Evolutionary conservation across 805 yeast species (phyloP).

Genomic region (Debaryomyces prosopidis): DNA sequence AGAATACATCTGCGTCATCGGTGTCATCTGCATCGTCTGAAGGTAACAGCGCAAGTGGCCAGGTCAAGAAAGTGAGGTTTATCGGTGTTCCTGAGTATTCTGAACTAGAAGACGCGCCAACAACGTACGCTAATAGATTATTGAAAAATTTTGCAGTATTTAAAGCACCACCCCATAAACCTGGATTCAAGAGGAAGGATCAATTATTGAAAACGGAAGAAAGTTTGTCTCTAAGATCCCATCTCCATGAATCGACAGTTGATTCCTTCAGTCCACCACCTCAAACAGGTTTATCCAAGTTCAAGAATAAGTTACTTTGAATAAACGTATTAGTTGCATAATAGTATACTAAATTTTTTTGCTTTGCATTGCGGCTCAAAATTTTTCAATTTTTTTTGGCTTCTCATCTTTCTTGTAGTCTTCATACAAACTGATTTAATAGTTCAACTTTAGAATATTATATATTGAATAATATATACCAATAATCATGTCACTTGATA

Average conservation of each 20-base stretch:
- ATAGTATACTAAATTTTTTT: background rate
- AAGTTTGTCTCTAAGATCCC: constrained; percentile 29
- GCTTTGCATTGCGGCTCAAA: constrained; percentile 4
- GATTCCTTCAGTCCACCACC: constrained; percentile 3
- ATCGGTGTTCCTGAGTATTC: constrained; percentile 52
- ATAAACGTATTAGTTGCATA: background rate
- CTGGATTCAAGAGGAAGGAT: constrained; percentile 33
- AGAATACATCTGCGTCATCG: constrained; percentile 1
- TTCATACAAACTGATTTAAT: too few relatives aligned
- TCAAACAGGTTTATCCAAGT: constrained; percentile 16
- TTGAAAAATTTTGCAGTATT: constrained; percentile 41
- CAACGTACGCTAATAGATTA: constrained; percentile 36
- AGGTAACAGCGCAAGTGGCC: constrained; percentile 5
- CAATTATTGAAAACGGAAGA: constrained; percentile 40
- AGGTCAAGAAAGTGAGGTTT: constrained; percentile 49
- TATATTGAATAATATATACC: background rate
- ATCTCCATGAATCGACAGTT: background rate
- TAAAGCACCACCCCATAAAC: constrained; percentile 16
- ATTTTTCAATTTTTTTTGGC: constrained; percentile 7
- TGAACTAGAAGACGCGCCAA: constrained; percentile 57
- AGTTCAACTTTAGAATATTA: too few relatives aligned
- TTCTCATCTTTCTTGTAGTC: constrained; percentile 6
- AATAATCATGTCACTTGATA: background rate
- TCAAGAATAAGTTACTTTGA: constrained; percentile 18
- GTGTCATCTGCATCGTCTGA: constrained; percentile 2